Evolutionary conservation across 2,329 filamentous ascomycete genomes (phyloP), one percentile per base, ranked within the genome.

Genomic region (Metarhizium rileyi): DNA sequence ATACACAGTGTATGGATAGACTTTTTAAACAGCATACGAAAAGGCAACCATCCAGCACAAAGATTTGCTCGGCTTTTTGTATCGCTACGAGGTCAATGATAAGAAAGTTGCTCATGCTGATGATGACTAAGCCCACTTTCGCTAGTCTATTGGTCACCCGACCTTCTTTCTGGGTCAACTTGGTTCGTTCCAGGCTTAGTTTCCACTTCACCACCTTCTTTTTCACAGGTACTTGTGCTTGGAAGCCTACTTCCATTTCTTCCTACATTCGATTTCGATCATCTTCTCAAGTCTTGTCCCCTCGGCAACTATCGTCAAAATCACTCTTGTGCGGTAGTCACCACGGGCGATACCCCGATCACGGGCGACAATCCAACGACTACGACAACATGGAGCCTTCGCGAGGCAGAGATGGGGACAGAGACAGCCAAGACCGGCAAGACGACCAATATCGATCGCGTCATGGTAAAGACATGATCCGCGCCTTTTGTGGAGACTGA

Each of bases 401-500:
- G 38, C 56, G 55, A 53, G 44, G 49, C 49, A 50, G 51, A 52
- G 58, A 61, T 50, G 44, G 57, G 46, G 59, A 63, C 49, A 55
- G 61, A 52, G 55, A 58, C 54, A 22, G 38, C 46, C 47, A 49
- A 14, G 43, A 46, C 47, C 56, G 54, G 61, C 62, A 67, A 59
- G 66, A 70, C 57, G 65, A 67, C 63, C 64, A 68, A 59, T 66
- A 68, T 60, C 71, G 66, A 66, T 67, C 69, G 68, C 68, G 71
- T 70, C 72, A 76, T 70, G 73, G 70, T 73, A 73, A 73, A 71
- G 62, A 62, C 62, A 63, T 56, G 61, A 59, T 64, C 64, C 61
- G 64, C 57, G 62, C 59, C 56, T 60, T 57, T 52, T 52, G 52
- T 53, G 56, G 55, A 58, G 43, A 53, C 55, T 56, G 50, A 51